Evolutionary conservation across 306 rosid genomes (phyloP), one percentile per base, ranked within the genome.

Genomic region (Cucurbita ficifolia): DNA sequence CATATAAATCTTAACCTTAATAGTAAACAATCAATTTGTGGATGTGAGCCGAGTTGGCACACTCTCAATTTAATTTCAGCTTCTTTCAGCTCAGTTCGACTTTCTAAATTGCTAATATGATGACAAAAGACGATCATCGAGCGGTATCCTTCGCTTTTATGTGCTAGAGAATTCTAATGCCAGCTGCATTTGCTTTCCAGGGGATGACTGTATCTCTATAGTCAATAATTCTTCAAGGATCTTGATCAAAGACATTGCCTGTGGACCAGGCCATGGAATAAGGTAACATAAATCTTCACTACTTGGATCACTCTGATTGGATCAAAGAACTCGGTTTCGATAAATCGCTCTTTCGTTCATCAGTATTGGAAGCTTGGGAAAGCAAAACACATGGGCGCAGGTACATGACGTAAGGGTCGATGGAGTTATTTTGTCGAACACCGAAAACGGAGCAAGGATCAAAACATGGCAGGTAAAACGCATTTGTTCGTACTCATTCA

Each of bases 291-390:
- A 43, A 53, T 65, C 29, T 39, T 35, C 14, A 49, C 58, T 35
- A 21, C 54, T 50, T 79, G 21, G 6, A 62, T 10, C 22, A 10
- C 18, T 57, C 12, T 5, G 11, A 10, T 62, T 6, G 8, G 49
- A 70, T 33, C 9, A 21, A 63, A 21, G 18, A 68, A 45, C 14
- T 18, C 35, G n/a, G 3, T 70, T 14, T 49, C 11, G 10, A 24
- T 43, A 17, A 58, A 8, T 22, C 9, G 8, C 5, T 22, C 7
- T 69, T 48, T 24, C 24, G 10, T 74, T 75, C n/a, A 80, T 81
- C 83, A 90, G 98, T 80, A 87, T 93, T 75, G 98, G 98, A 77
- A 93, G 98, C 90, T 82, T 93, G 85, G 98, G 98, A 81, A 90
- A 93, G 80, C 71, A 82, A 49, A 67, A 82, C n/a, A 67, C 81